Percentiles rank a stretch among this genome's conserved stretches.
phyloP scores from a whole-genome alignment of 345 rosid species.

The Citrus mangshanensis region DNA sequence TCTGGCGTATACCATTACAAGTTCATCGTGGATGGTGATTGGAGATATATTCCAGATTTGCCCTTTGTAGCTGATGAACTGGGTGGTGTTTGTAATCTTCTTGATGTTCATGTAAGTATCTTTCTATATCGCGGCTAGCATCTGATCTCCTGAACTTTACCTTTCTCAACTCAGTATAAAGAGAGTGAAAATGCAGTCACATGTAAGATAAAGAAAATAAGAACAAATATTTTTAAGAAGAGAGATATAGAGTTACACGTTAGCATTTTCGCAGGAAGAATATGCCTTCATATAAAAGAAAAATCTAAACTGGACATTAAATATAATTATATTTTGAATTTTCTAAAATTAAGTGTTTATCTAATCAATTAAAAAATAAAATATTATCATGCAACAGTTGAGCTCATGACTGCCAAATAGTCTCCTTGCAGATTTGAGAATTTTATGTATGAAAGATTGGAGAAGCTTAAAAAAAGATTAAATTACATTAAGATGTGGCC shows the following conservation, averaged over 20 bases:
- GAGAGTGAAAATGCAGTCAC: not conserved
- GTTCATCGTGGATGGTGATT: conserved; percentile 82
- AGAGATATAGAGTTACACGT: not conserved
- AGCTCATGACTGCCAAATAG: not conserved
- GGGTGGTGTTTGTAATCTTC: conserved; percentile 72
- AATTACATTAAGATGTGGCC: not conserved
- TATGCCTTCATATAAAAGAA: not conserved
- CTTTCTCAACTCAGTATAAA: not conserved
- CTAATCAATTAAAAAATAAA: too few species aligned
- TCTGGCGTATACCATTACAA: conserved; percentile 83
- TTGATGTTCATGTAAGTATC: conserved; percentile 74
- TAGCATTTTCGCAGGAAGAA: too few species aligned
- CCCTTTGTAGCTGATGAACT: conserved; percentile 67
- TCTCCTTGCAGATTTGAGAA: not conserved
- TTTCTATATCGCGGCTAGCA: not conserved
- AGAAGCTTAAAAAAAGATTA: not conserved
- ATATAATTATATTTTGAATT: not conserved
- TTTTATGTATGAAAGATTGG: not conserved
- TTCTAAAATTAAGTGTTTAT: not conserved
- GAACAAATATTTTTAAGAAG: not conserved
- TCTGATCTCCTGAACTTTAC: not conserved
- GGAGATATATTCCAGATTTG: conserved; percentile 77
- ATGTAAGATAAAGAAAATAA: not conserved
- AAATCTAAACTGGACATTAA: not conserved
- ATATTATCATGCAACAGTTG: not conserved